Percentiles rank a stretch among this genome's conserved stretches.
Conservation (phyloP, 1,284 basidiomycete species). For the Cystobasidium slooffiae region DNA sequence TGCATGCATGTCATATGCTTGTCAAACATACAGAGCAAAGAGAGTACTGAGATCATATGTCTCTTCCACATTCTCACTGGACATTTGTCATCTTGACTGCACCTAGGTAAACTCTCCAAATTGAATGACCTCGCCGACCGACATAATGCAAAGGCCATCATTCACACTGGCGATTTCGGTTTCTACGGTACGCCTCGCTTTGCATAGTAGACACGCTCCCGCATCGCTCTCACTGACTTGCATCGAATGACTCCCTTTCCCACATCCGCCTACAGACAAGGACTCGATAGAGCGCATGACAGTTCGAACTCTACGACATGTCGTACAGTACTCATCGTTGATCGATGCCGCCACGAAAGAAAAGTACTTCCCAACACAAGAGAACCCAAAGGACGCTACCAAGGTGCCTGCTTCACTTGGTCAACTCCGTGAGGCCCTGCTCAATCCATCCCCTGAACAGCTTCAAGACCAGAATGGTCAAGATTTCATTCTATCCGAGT, state of each 20-base stretch:
- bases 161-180: conserved; percentile 99
- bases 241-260: neutral
- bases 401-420: conserved; percentile 40
- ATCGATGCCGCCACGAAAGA: conserved; percentile 79
- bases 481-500: conserved; percentile 75
- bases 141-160: conserved; percentile 86
- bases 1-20: neutral
- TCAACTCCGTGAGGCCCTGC: conserved; percentile 51
- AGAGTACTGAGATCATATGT: conserved; percentile 5
- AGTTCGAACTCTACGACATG: conserved; percentile 75
- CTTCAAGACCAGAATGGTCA: conserved; percentile 57
- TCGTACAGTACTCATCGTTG: conserved; percentile 97
- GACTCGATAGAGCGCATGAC: conserved; percentile 52
- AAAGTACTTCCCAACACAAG: conserved; percentile 62
- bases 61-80: conserved; percentile 3
- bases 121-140: conserved; percentile 90
- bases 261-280: conserved; percentile 45
- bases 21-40: neutral
- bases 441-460: conserved; percentile 43
- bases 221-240: neutral
- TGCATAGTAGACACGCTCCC: neutral
- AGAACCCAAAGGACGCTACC: conserved; percentile 38
- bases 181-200: conserved; percentile 77
- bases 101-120: conserved; percentile 67
- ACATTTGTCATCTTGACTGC: conserved; percentile 20